Evolutionary conservation across 1,284 basidiomycete genomes (phyloP).

Genomic region (Cutaneotrichosporon cavernicola): DNA sequence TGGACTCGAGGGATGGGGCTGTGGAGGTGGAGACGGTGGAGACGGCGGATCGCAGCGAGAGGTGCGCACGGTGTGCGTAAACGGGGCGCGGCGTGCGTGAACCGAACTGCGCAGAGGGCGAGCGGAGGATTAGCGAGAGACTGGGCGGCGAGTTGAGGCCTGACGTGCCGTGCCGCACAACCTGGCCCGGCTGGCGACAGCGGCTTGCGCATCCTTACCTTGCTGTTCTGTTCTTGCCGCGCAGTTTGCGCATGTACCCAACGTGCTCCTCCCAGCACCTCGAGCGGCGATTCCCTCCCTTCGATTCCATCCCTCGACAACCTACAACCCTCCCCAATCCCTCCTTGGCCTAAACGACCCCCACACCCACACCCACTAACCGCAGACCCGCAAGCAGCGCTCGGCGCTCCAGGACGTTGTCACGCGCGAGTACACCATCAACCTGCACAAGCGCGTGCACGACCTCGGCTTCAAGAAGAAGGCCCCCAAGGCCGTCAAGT

Average conservation of each 20-base stretch:
- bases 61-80: not conserved
- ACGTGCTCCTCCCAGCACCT: not conserved
- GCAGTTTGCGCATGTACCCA: not conserved
- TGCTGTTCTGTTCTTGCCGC: not conserved
- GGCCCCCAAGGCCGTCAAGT: constrained; percentile 90
- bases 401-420: constrained; percentile 95
- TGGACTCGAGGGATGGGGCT: not conserved
- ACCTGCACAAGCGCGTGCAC: constrained; percentile 89
- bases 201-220: not conserved
- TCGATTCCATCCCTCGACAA: not conserved
- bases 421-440: constrained; percentile 93
- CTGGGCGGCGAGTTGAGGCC: constrained; percentile 2
- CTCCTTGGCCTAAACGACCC: not conserved
- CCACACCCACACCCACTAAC: constrained; percentile 10
- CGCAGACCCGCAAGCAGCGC: constrained; percentile 76
- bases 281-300: not conserved
- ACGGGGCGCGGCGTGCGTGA: not conserved
- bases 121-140: not conserved
- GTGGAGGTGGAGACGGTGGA: not conserved
- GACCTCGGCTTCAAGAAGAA: constrained; percentile 88
- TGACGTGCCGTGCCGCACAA: not conserved
- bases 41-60: not conserved
- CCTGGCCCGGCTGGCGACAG: not conserved
- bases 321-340: not conserved
- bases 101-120: not conserved